Evolutionary conservation across 352 stramenopile genomes (phyloP), one percentile per base, ranked within the genome.

Genomic region (Blastocystis sp.): DNA sequence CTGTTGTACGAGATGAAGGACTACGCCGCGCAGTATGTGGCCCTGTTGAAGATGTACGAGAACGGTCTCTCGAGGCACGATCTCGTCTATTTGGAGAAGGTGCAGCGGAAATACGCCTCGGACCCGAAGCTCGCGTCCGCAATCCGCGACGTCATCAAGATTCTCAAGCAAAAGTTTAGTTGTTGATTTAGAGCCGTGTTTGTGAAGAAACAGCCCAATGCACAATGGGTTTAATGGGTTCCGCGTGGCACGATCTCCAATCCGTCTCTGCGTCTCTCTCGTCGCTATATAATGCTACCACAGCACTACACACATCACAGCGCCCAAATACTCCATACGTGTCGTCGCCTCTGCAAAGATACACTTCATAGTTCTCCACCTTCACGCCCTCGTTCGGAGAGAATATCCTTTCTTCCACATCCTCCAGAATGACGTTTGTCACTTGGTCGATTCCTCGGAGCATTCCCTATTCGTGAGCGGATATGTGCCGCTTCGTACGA

Each of bases 401-500:
- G 63, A 88, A 88, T 9, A 88, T 70, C 21, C 78, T 54, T 42
- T 88, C 78, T 40, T 79, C 78, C 45, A 79, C 68, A 76, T 88
- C 78, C 48, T 88, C 78, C 68, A 88, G 6, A 78, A 88, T 38
- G 24, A 88, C 10, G 45, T 88, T 88, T 19, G 78, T 88, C 7
- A 88, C 78, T 57, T 88, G 78, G 28, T 88, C 78, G n/a, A 88
- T 43, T 54, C 78, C 78, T 54, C 78, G 64, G 2, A 88, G 48
- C 64, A 79, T 79, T 40, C 78, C 78, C 78, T 88, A 61, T 19
- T 59, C 28, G 3, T 88, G 11, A 88, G 10, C 21, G 21, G 28
- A 62, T 60, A 2, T 6, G 1, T 40, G 3, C 14, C 21, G n/a
- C 34, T 63, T n/a, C 19, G 6, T 63, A 88, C 78, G 14, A 71